These are phyloP conservation scores for Arthrobotrys musiformis DNA, from an alignment of 2,329 filamentous ascomycete species.

Conservation along the genomic window DNA sequence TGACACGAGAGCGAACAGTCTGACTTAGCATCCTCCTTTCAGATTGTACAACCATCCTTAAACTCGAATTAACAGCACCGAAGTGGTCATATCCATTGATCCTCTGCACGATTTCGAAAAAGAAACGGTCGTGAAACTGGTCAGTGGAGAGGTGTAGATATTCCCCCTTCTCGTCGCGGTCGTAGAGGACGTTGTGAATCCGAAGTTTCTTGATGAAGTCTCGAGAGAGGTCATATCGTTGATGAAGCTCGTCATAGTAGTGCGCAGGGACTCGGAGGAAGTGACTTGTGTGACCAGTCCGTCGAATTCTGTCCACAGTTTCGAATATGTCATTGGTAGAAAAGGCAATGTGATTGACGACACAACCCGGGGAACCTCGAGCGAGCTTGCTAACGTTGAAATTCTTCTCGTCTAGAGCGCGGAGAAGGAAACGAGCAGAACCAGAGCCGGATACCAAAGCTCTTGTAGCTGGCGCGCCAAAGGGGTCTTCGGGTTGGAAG, in stretches of 20 bases:
- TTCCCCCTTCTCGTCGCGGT: conserved; percentile 56
- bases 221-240: conserved; percentile 54
- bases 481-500: conserved; percentile 55
- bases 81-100: conserved; percentile 56
- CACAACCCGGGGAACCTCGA: conserved; percentile 49
- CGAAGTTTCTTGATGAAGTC: conserved; percentile 54
- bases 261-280: conserved; percentile 56
- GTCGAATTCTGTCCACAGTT: conserved; percentile 52
- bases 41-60: conserved; percentile 54
- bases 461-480: conserved; percentile 53
- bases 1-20: conserved; percentile 48
- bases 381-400: conserved; percentile 53
- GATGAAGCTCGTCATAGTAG: conserved; percentile 56
- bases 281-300: conserved; percentile 51
- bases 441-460: conserved; percentile 54
- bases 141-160: conserved; percentile 56
- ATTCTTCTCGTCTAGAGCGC: conserved; percentile 54
- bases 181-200: conserved; percentile 55
- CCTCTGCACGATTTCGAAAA: conserved; percentile 56
- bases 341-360: conserved; percentile 56
- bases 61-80: conserved; percentile 52
- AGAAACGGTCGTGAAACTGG: conserved; percentile 56
- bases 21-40: conserved; percentile 52
- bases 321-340: conserved; percentile 55
- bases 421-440: conserved; percentile 50